Conservation (phyloP, 208 protist species). For the Wallacemonas sp. region DNA sequence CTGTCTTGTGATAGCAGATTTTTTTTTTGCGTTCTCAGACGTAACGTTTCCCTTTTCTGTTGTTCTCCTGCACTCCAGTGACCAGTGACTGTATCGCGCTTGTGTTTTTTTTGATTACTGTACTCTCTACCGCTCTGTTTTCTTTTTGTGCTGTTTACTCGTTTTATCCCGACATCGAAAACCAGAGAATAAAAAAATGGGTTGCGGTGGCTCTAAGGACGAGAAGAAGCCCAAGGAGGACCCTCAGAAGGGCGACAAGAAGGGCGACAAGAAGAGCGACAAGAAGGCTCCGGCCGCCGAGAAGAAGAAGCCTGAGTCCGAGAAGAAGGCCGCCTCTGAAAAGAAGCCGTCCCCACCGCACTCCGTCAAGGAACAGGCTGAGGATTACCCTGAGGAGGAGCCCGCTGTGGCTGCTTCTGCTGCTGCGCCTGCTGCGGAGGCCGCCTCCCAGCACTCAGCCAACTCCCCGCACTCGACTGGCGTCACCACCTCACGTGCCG, state of each 20-base stretch:
- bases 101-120: too few species aligned
- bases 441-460: not conserved
- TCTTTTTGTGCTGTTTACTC: too few species aligned
- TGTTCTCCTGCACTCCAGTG: too few species aligned
- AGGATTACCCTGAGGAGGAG: constrained; percentile 12
- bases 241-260: constrained; percentile 6
- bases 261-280: not conserved
- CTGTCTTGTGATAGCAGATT: too few species aligned
- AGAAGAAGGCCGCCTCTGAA: not conserved
- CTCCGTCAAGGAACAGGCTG: not conserved
- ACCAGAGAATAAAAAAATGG: too few species aligned
- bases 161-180: too few species aligned
- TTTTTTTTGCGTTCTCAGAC: too few species aligned
- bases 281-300: not conserved
- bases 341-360: not conserved
- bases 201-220: constrained; percentile 18
- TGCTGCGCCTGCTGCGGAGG: too few species aligned
- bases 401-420: not conserved
- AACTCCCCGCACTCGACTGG: not conserved
- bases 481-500: not conserved
- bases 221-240: too few species aligned
- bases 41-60: too few species aligned
- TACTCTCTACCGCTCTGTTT: too few species aligned
- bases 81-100: too few species aligned
- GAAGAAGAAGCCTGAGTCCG: not conserved